A percentile compares a stretch with the other conserved stretches of the same genome.
phyloP scores from a whole-genome alignment of 768 basidiomycete species.

The Naganishia vishniacii region DNA sequence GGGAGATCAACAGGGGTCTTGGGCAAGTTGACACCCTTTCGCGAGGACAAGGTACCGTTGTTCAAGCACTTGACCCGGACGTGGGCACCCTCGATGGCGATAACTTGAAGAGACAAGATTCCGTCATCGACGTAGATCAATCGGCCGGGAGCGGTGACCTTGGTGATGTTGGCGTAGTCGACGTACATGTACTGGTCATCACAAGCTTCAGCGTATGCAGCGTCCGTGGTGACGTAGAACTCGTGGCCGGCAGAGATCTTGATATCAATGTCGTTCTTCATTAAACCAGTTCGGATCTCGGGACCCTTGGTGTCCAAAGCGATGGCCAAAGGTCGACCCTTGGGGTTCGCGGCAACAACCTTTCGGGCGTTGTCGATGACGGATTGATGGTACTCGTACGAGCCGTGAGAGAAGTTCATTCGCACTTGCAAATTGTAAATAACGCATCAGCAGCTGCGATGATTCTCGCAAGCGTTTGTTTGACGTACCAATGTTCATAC shows the following conservation, averaged over 20 bases:
- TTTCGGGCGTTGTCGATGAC: slow-evolving; percentile 96
- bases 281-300: slow-evolving; percentile 95
- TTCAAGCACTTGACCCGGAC: slow-evolving; percentile 82
- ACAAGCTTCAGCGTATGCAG: slow-evolving; percentile 68
- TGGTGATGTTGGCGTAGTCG: slow-evolving; percentile 92
- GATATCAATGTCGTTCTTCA: slow-evolving; percentile 77
- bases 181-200: slow-evolving; percentile 81
- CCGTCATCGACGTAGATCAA: slow-evolving; percentile 97
- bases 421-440: slow-evolving; percentile 60
- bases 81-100: slow-evolving; percentile 74
- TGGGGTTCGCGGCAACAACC: slow-evolving; percentile 67
- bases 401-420: slow-evolving; percentile 99
- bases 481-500: slow-evolving; percentile 89
- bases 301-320: slow-evolving; percentile 99
- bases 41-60: slow-evolving; percentile 84
- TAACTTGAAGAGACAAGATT: slow-evolving; percentile 86
- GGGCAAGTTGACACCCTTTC: slow-evolving; percentile 98
- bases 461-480: neutral
- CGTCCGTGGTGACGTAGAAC: slow-evolving; percentile 81
- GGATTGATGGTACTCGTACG: slow-evolving; percentile 96
- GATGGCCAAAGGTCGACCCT: slow-evolving; percentile 89
- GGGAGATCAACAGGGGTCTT: slow-evolving; percentile 97
- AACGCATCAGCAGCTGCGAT: neutral
- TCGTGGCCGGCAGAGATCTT: slow-evolving; percentile 86
- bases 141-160: slow-evolving; percentile 94